Conservation (phyloP, 2,329 filamentous ascomycete species). For the Sporothrix curviconia region DNA sequence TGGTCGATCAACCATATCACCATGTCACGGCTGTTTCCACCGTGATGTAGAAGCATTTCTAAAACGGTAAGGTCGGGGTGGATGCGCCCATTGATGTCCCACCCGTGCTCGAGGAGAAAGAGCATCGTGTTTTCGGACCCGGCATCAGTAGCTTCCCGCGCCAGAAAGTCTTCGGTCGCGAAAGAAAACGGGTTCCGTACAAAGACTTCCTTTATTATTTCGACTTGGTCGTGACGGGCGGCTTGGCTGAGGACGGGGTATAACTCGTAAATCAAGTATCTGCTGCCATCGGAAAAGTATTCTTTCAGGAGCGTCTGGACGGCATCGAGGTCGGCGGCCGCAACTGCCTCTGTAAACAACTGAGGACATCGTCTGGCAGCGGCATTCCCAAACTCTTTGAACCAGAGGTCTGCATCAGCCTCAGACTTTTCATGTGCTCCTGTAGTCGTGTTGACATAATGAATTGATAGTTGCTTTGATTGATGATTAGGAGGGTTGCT, state of each 20-base stretch:
- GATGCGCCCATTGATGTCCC: not conserved
- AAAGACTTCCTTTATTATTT: not conserved
- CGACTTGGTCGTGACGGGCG: not conserved
- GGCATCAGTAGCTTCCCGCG: conserved; percentile 4
- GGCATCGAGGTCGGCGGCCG: conserved; percentile 1
- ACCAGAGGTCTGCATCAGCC: not conserved
- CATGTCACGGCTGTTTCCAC: not conserved
- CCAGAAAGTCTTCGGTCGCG: no score
- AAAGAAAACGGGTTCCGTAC: not conserved
- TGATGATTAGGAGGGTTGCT: no score
- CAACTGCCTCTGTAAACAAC: not conserved
- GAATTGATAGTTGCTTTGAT: no score
- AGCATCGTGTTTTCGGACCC: not conserved
- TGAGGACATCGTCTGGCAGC: not conserved
- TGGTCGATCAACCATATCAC: not conserved
- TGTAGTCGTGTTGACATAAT: not conserved
- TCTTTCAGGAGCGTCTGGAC: not conserved
- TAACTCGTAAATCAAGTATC: not conserved
- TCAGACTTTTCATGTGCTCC: not conserved
- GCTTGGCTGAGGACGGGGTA: not conserved
- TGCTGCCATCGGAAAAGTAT: conserved; percentile 2
- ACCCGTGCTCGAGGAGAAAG: conserved; percentile 1
- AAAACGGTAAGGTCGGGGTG: not conserved
- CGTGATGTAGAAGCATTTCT: not conserved
- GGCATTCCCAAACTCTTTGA: not conserved